Evolutionary conservation across 169 alveolate genomes (phyloP).

Genomic region (Theileria equi): DNA sequence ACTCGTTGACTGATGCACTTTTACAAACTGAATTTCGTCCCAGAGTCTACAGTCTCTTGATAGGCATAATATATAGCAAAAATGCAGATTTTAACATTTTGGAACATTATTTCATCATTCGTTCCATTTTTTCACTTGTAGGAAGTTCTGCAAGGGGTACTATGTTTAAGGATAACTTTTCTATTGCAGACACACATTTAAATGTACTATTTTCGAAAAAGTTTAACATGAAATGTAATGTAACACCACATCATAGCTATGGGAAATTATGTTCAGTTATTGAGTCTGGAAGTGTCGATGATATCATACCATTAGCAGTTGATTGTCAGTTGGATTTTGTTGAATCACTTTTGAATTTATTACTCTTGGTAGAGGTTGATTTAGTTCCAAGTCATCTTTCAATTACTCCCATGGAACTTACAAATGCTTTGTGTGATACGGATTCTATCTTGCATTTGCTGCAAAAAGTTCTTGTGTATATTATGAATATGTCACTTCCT

Average conservation of each 20-base stretch:
- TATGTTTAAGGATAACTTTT: not conserved
- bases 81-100: conserved; percentile 21
- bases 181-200: conserved; percentile 1
- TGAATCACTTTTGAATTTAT: conserved; percentile 42
- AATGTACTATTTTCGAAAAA: not conserved
- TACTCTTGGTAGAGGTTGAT: conserved; percentile 4
- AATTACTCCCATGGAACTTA: conserved; percentile 15
- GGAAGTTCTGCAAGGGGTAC: not conserved
- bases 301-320: not conserved
- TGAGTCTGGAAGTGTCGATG: not conserved
- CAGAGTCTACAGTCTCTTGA: conserved; percentile 8
- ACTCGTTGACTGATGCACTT: conserved; percentile 30
- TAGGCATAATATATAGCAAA: conserved; percentile 13
- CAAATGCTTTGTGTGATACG: conserved; percentile 5
- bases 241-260: too few species aligned
- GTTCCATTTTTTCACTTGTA: conserved; percentile 14
- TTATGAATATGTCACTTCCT: conserved; percentile 8
- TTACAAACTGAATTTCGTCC: conserved; percentile 7
- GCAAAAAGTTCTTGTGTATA: conserved; percentile 15
- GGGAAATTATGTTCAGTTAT: too few species aligned
- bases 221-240: not conserved
- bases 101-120: conserved; percentile 38
- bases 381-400: not conserved
- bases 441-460: conserved; percentile 18
- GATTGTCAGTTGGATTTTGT: conserved; percentile 27